Evolutionary conservation across 2,329 filamentous ascomycete species (phyloP).

Genomic region (Colletotrichum sp.): DNA sequence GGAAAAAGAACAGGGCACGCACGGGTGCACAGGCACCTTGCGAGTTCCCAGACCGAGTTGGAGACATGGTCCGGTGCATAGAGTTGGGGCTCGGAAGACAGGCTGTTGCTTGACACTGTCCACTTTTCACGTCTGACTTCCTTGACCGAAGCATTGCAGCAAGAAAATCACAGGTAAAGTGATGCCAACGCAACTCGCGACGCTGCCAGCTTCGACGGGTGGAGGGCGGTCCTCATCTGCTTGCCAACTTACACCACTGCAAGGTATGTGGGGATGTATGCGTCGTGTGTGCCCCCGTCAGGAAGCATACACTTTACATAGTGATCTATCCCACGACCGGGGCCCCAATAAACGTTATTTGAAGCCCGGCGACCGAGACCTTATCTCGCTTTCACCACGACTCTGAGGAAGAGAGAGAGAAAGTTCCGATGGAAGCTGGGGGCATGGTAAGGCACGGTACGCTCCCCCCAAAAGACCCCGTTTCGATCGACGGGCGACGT

Average conservation of each 20-base stretch:
- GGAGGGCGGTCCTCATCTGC: neutral
- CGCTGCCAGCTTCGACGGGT: neutral
- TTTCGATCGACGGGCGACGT: neutral
- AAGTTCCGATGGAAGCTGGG: neutral
- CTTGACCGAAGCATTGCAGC: neutral
- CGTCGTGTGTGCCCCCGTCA: neutral
- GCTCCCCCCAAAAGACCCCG: neutral
- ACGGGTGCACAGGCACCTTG: conserved; percentile 6
- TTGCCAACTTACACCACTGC: neutral
- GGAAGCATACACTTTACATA: neutral
- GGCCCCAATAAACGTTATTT: neutral
- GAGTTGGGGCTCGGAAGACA: neutral
- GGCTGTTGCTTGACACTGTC: neutral
- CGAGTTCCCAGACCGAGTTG: neutral
- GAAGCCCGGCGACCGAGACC: neutral
- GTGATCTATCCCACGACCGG: neutral
- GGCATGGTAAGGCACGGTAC: neutral
- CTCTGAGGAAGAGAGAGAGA: neutral
- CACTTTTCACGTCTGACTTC: neutral
- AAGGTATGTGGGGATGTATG: neutral
- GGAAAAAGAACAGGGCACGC: neutral
- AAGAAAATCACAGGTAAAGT: neutral
- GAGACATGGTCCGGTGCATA: neutral
- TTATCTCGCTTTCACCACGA: neutral
- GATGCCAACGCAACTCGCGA: neutral